Base-by-base conservation (phyloP, 306 rosid species). In the Fagus crenata region DNA sequence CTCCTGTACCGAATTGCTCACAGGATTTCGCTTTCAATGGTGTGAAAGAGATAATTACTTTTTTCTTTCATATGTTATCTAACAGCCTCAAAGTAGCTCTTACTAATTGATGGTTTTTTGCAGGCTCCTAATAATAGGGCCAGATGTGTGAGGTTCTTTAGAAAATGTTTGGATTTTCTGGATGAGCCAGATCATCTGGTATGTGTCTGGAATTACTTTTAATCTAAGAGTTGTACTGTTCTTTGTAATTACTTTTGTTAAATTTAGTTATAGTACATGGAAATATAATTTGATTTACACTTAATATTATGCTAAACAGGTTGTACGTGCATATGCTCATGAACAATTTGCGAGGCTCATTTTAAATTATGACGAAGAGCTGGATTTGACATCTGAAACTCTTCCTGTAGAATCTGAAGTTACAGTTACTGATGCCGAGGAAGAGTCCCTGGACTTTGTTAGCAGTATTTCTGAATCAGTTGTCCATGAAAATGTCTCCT, bases 301-400 rank as follows among this genome's bases (percentile, higher is more conserved):
- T 82, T 46, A 55, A 46, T 71, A 22, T 71, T 83, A 65, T 86
- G 55, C 68, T 82, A 33, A 76, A 83, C 94, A 94, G 98, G 97
- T 91, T 39, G 92, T 94, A 9, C 97, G 97, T 13, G 98, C 98
- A 82, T 85, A 87, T 80, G 98, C 97, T 56, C 98, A 94, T 64
- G 98, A 94, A 78, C 98, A 94, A 82, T 94, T 92, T 84, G 98
- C 98, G 2, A 92, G 98, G 91, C 89, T 94, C 83, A 90, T 94
- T 83, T 83, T 94, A 78, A 92, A 85, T 86, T 81, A 86, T 5
- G 90, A 90, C 58, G 93, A 94, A 36, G 95, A 89, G 82, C 84
- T 92, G 85, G 92, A 89, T 61, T 84, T 92, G 82, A 89, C 87
- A 5, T 71, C 87, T 36, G 96, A 90, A n/a, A 89, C 87, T 64